phyloP scores from a whole-genome alignment of 2,329 filamentous ascomycete species.

The Chaetomiaceae sp. region DNA sequence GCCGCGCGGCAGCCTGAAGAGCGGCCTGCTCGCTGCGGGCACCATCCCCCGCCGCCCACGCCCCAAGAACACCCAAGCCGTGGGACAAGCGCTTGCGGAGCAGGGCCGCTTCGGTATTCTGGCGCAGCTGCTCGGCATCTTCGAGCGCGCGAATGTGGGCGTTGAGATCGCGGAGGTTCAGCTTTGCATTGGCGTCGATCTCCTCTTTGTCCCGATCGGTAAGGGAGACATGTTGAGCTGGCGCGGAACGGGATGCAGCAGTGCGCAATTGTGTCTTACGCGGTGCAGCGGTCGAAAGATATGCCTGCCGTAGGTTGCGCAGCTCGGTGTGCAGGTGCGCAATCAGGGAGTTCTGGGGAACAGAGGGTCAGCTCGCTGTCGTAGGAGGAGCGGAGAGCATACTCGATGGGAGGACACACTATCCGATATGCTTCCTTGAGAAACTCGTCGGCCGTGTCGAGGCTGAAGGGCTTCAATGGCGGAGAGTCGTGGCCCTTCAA shows the following conservation, averaged over 20 bases:
- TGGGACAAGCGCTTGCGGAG: conserved; percentile 65
- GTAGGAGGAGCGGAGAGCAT: too few relatives aligned
- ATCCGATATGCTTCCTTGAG: conserved; percentile 92
- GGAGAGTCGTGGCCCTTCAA: conserved; percentile 55
- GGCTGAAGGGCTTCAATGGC: conserved; percentile 41
- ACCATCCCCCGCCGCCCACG: conserved; percentile 61
- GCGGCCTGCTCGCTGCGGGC: conserved; percentile 60
- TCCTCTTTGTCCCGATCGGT: conserved; percentile 79
- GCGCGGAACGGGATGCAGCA: conserved; percentile 35
- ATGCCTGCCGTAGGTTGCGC: conserved; percentile 77
- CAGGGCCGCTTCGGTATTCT: conserved; percentile 66
- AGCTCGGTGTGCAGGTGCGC: conserved; percentile 74
- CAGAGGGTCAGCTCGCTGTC: conserved; percentile 2
- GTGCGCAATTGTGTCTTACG: conserved; percentile 49
- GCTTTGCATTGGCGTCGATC: conserved; percentile 82
- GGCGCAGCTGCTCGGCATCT: conserved; percentile 75
- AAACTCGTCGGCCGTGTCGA: conserved; percentile 71
- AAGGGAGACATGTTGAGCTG: conserved; percentile 49
- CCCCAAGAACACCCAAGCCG: conserved; percentile 58
- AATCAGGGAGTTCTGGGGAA: conserved; percentile 73
- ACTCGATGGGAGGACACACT: conserved; percentile 44
- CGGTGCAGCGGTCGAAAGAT: conserved; percentile 75
- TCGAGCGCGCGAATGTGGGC: conserved; percentile 73
- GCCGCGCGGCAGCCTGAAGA: conserved; percentile 66
- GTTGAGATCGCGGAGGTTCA: conserved; percentile 79